phyloP scores from a whole-genome alignment of 495 filamentous ascomycete species.

The Penicillium desertorum region DNA sequence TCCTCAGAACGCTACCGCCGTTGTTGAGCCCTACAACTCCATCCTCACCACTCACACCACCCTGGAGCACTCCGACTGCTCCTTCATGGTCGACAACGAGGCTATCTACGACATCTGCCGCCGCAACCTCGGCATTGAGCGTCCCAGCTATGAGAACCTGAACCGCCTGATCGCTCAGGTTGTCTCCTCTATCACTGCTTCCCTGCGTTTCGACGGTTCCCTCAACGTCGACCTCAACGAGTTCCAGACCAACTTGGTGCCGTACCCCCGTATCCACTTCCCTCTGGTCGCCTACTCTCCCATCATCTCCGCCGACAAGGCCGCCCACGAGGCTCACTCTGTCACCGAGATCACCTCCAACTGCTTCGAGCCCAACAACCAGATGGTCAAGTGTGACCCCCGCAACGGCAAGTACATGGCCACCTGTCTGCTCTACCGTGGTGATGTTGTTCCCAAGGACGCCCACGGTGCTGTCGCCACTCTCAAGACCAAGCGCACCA shows the following conservation, averaged over 20 bases:
- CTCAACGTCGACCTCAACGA: conserved; percentile 99
- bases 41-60: conserved; percentile 99
- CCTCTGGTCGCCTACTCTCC: conserved; percentile 95
- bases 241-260: conserved; percentile 99
- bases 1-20: conserved; percentile 92
- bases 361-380: conserved; percentile 78
- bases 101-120: conserved; percentile 99
- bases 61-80: conserved; percentile 98
- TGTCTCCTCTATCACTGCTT: conserved; percentile 97
- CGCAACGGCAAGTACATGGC: conserved; percentile 99
- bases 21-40: conserved; percentile 99
- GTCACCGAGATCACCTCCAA: conserved; percentile 64
- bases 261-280: conserved; percentile 99
- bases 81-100: conserved; percentile 99
- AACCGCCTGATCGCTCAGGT: conserved; percentile 99
- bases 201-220: conserved; percentile 96
- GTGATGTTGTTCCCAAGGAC: conserved; percentile 96
- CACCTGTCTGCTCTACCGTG: conserved; percentile 95
- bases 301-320: conserved; percentile 89
- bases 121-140: conserved; percentile 92
- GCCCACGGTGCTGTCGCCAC: conserved; percentile 86
- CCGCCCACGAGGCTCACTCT: conserved; percentile 84
- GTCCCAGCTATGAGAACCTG: conserved; percentile 96
- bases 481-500: conserved; percentile 97
- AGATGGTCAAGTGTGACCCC: conserved; percentile 99